Evolutionary conservation across 805 yeast genomes (phyloP), one percentile per base, ranked within the genome.

Genomic region (Yarrowia sp.): DNA sequence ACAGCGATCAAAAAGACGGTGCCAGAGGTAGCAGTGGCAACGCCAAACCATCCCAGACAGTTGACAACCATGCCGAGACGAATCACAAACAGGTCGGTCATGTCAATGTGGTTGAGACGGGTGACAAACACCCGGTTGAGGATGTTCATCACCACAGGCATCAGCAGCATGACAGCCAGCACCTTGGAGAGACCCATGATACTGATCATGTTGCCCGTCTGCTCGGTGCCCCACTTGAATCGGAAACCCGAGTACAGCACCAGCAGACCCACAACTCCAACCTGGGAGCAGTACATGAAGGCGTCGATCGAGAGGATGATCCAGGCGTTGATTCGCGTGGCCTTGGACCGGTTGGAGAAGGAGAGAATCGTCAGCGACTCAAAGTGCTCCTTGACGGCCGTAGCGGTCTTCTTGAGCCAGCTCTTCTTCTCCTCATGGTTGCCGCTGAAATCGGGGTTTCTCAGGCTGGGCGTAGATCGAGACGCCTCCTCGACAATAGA

Each of bases 181-280:
- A 69, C 68, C 21, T 73, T 64, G 16, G 67, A 62, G 3, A 65
- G 36, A 4, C 74, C 72, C 18, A 61, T 33, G 25, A 68, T 16
- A 6, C 73, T 65, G 65, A 72, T 64, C 44, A 72, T 51, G 63
- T 70, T 71, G 8, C 74, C 74, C 7, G 68, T 68, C 60, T 71
- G 72, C 7, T 69, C 68, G 10, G 71, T 63, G 2, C 72, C 67
- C 74, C 74, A 72, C 16, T 67, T 63, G 63, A 71, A 72, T 44
- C 63, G 53, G 59, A 67, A 61, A 56, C 72, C 72, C 1, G 68
- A 65, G 56, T 68, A 71, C 9, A 72, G 60, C 29, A 70, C 39
- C 18, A 72, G 60, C 27, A 72, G 47, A 29, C 47, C 47, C 9
- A 55, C 47, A 2, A 39, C 44, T 18, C 60, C 60, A 3, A 55